Conservation (phyloP, 2,329 filamentous ascomycete genomes). For the Penicillium polonicum region DNA sequence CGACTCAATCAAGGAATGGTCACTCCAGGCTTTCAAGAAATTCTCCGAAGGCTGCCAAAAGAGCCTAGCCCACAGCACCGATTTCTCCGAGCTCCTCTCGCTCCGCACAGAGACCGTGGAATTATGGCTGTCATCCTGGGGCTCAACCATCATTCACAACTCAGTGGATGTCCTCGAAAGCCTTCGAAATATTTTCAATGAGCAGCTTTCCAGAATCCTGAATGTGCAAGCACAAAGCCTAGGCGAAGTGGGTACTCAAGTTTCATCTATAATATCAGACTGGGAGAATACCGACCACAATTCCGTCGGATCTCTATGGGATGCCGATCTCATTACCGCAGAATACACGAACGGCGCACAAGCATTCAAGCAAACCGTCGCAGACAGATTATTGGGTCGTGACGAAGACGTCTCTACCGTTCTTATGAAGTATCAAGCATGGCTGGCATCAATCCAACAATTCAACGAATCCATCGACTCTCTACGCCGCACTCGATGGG, state of each 20-base stretch:
- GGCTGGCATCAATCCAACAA: slow-evolving; percentile 69
- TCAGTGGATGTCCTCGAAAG: slow-evolving; percentile 66
- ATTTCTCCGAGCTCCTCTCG: slow-evolving; percentile 68
- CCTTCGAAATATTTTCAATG: slow-evolving; percentile 67
- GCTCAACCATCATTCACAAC: slow-evolving; percentile 53
- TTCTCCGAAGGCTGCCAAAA: slow-evolving; percentile 62
- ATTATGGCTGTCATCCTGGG: slow-evolving; percentile 70
- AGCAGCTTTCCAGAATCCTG: slow-evolving; percentile 63
- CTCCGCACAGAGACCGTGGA: slow-evolving; percentile 69
- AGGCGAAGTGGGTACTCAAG: slow-evolving; percentile 62
- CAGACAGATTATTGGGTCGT: slow-evolving; percentile 69
- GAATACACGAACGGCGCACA: slow-evolving; percentile 66
- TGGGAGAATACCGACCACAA: slow-evolving; percentile 60
- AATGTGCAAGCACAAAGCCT: slow-evolving; percentile 64
- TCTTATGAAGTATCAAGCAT: slow-evolving; percentile 65
- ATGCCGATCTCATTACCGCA: slow-evolving; percentile 59
- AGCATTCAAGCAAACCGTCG: slow-evolving; percentile 66
- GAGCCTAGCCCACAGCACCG: slow-evolving; percentile 58
- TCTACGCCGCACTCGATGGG: slow-evolving; percentile 38
- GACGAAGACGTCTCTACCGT: slow-evolving; percentile 65
- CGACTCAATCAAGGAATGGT: slow-evolving; percentile 64
- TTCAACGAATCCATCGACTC: slow-evolving; percentile 34
- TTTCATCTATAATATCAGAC: slow-evolving; percentile 59
- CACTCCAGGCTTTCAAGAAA: slow-evolving; percentile 57
- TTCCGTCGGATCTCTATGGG: slow-evolving; percentile 64